Percentiles rank a stretch among this genome's conserved stretches.
phyloP scores from a whole-genome alignment of 305 asterid genomes.

The Ilex paraguariensis region DNA sequence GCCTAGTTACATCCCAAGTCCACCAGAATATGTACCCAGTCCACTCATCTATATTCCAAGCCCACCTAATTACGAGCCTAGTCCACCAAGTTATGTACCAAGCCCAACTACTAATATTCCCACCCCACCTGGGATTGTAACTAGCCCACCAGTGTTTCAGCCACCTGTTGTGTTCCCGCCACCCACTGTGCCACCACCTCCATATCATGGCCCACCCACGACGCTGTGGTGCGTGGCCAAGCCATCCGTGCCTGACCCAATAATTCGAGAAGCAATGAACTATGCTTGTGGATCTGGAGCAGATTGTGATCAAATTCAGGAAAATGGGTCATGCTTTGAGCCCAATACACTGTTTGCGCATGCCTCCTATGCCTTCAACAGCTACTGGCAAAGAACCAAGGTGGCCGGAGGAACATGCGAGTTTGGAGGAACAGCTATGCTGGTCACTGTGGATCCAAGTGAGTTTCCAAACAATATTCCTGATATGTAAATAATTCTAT shows the following conservation, averaged over 20 bases:
- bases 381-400: conserved; percentile 85
- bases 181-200: conserved; percentile 78
- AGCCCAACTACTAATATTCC: conserved; percentile 29
- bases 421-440: conserved; percentile 86
- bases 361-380: conserved; percentile 86
- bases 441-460: conserved; percentile 93
- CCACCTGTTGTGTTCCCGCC: conserved; percentile 86
- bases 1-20: conserved; percentile 11
- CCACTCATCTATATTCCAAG: conserved; percentile 26
- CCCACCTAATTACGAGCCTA: conserved; percentile 22
- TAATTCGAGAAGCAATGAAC: conserved; percentile 85
- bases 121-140: conserved; percentile 32
- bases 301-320: conserved; percentile 62
- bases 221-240: conserved; percentile 92
- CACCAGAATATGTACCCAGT: conserved; percentile 14
- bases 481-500: not conserved
- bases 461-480: conserved; percentile 12
- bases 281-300: conserved; percentile 93
- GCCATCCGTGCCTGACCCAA: conserved; percentile 85
- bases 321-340: conserved; percentile 64
- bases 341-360: conserved; percentile 74
- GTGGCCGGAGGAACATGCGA: conserved; percentile 74
- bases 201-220: conserved; percentile 30
- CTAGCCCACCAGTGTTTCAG: conserved; percentile 44
- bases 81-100: conserved; percentile 29